Conservation (phyloP, 2,329 filamentous ascomycete genomes). For the Sarocladium oryzae region DNA sequence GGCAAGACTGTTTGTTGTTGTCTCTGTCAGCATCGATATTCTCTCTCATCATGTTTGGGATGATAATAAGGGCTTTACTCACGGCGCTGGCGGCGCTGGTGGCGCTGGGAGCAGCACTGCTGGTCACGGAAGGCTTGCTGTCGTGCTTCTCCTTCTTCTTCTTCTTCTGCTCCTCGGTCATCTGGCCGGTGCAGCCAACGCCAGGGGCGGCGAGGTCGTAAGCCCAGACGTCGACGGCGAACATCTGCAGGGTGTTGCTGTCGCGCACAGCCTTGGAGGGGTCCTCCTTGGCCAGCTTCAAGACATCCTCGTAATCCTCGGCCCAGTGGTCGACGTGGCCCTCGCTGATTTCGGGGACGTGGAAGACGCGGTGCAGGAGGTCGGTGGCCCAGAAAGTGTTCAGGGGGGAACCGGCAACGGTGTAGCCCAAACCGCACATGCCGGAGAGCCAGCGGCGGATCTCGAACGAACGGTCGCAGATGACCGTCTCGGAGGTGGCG, state of each 20-base stretch:
- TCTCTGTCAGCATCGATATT: constrained; percentile 45
- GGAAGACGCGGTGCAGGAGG: constrained; percentile 59
- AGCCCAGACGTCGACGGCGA: constrained; percentile 62
- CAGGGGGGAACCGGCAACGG: constrained; percentile 46
- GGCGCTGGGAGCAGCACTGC: constrained; percentile 9
- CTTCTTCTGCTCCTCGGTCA: constrained; percentile 10
- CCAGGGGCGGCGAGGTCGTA: constrained; percentile 59
- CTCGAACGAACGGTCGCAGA: constrained; percentile 57
- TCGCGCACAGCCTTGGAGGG: constrained; percentile 46
- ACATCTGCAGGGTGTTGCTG: constrained; percentile 59
- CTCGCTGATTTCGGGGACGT: constrained; percentile 55
- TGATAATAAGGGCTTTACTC: constrained; percentile 15
- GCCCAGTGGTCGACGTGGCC: constrained; percentile 55
- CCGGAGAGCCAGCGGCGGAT: constrained; percentile 50
- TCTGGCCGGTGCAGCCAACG: constrained; percentile 49
- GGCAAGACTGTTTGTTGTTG: constrained; percentile 45
- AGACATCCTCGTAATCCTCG: constrained; percentile 47
- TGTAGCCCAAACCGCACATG: constrained; percentile 58
- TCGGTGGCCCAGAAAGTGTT: constrained; percentile 62
- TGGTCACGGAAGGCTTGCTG: constrained; percentile 14
- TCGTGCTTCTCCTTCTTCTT: background rate
- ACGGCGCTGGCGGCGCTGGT: constrained; percentile 40
- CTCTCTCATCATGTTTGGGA: constrained; percentile 18
- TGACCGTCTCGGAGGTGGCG: constrained; percentile 60
- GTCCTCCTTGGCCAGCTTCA: constrained; percentile 43